These are phyloP conservation scores for Polysphondylium violaceum DNA, from an alignment of 78 protist genomes.

Conservation along the genomic window DNA sequence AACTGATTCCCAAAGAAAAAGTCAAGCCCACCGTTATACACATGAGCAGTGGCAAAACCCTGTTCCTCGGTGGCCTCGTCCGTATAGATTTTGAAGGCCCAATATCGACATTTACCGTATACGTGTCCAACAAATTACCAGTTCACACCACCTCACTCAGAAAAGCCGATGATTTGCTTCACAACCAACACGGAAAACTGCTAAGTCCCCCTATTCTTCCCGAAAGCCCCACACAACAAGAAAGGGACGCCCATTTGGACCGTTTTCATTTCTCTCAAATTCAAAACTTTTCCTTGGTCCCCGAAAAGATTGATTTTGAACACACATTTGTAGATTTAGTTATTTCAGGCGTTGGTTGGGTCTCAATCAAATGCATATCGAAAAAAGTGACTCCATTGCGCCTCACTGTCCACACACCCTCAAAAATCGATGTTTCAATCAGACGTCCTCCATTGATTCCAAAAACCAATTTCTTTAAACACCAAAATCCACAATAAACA, in stretches of 20 bases:
- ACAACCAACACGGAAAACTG: constrained; percentile 46
- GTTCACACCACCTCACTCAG: constrained; percentile 9
- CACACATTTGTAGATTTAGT: constrained; percentile 63
- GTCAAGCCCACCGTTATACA: constrained; percentile 55
- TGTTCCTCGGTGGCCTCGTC: constrained; percentile 67
- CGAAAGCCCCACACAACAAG: neutral
- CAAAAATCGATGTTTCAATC: constrained; percentile 16
- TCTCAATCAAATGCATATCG: constrained; percentile 48
- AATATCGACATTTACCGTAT: constrained; percentile 39
- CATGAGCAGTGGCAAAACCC: constrained; percentile 37
- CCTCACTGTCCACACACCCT: constrained; percentile 18
- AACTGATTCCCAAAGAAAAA: constrained; percentile 40
- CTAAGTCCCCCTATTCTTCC: constrained; percentile 51
- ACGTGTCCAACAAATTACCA: constrained; percentile 26
- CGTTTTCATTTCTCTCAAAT: constrained; percentile 12
- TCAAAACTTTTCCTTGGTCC: constrained; percentile 23
- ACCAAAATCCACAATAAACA: too few species aligned
- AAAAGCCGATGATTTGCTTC: constrained; percentile 12
- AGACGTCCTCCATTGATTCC: constrained; percentile 55
- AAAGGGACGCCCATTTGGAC: neutral
- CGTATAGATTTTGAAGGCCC: constrained; percentile 62
- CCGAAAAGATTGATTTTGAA: constrained; percentile 37
- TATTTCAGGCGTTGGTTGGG: constrained; percentile 78
- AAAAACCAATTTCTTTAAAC: constrained; percentile 3
- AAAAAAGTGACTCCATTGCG: neutral